Evolutionary conservation across 345 rosid genomes (phyloP).

Genomic region (Hibiscus tridactylites): DNA sequence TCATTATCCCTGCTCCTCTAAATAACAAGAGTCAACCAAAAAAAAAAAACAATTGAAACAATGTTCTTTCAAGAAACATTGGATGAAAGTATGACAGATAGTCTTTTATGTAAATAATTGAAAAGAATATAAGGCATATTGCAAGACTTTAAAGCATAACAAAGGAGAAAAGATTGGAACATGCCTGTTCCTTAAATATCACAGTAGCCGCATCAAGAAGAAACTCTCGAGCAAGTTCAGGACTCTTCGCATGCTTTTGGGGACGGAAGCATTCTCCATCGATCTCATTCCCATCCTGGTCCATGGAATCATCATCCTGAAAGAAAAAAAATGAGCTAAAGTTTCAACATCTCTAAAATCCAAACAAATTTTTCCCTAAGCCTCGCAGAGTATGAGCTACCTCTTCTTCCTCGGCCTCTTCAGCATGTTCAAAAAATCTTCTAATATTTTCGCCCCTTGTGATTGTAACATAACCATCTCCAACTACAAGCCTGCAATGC

Average conservation of each 20-base stretch:
- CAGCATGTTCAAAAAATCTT: constrained; percentile 88
- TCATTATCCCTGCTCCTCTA: not conserved
- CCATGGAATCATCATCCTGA: constrained; percentile 90
- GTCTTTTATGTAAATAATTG: not conserved
- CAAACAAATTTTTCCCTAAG: not conserved
- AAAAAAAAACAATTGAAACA: not conserved
- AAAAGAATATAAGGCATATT: constrained; percentile 6
- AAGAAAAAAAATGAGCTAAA: constrained; percentile 6
- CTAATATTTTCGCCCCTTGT: constrained; percentile 72
- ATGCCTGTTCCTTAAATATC: constrained; percentile 93
- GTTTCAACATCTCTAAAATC: not conserved
- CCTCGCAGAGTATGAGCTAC: constrained; percentile 29
- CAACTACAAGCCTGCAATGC: constrained; percentile 83
- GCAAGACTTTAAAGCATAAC: constrained; percentile 6
- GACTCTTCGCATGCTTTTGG: constrained; percentile 98
- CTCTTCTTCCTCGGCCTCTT: constrained; percentile 98
- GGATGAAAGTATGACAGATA: not conserved
- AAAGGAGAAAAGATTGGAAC: constrained; percentile 14
- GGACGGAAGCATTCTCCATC: constrained; percentile 97
- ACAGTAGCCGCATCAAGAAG: constrained; percentile 93
- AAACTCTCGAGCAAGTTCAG: constrained; percentile 99
- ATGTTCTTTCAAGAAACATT: not conserved
- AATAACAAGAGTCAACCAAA: not conserved
- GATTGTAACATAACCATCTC: constrained; percentile 82
- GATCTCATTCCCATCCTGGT: constrained; percentile 89